A percentile compares a stretch with the other conserved stretches of the same genome.
These are phyloP conservation scores for Hygrophorus russula DNA, from an alignment of 768 basidiomycete species.

Conservation along the genomic window DNA sequence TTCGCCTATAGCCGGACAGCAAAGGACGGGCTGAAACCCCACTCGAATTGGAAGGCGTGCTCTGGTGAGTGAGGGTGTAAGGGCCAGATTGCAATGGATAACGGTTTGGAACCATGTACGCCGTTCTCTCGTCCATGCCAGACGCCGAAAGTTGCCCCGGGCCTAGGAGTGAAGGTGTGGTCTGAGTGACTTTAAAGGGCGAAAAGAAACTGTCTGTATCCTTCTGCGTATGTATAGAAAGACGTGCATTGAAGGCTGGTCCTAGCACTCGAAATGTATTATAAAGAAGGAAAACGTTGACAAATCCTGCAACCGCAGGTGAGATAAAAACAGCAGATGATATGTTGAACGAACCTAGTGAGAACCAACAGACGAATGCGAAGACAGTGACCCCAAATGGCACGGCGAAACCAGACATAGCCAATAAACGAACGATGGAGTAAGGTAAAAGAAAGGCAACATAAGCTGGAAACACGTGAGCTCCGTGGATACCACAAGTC, in stretches of 20 bases:
- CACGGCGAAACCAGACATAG: constrained; percentile 36
- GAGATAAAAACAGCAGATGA: constrained; percentile 4
- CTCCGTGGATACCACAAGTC: background rate
- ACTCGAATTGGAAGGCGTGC: constrained; percentile 12
- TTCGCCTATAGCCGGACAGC: constrained; percentile 6
- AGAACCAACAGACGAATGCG: constrained; percentile 37
- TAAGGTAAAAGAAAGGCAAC: constrained; percentile 48
- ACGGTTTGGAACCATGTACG: no score
- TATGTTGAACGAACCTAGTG: constrained; percentile 31
- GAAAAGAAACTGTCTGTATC: constrained; percentile 20
- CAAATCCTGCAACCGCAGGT: constrained; percentile 33
- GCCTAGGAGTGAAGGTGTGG: background rate
- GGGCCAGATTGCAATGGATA: no score
- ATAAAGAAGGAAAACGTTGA: constrained; percentile 55
- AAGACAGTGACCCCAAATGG: constrained; percentile 37
- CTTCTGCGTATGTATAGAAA: constrained; percentile 17
- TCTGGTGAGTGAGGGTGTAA: constrained; percentile 5
- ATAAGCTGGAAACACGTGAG: constrained; percentile 33
- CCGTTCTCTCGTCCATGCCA: no score
- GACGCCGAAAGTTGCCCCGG: no score
- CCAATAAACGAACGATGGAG: constrained; percentile 36
- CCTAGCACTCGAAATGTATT: constrained; percentile 57
- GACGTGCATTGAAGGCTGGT: constrained; percentile 32
- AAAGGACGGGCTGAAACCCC: constrained; percentile 8
- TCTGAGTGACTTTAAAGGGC: background rate